Evolutionary conservation across 1,284 basidiomycete species (phyloP).

Genomic region (Dichomitus squalens): DNA sequence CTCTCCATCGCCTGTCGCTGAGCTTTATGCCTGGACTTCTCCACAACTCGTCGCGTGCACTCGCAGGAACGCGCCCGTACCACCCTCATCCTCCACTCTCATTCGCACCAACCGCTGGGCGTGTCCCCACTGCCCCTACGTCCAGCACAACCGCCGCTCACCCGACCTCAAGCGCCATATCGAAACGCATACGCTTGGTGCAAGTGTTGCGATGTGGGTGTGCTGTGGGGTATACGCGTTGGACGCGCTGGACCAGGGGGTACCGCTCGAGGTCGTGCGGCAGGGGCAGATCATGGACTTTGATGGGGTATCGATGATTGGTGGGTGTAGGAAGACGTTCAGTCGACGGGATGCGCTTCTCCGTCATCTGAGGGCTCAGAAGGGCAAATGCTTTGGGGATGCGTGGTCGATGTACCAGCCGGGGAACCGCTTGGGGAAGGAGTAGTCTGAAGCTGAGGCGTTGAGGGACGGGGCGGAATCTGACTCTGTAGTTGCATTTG

Average conservation of each 20-base stretch:
- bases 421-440: too few relatives aligned
- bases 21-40: neutral
- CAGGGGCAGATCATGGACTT: conserved; percentile 34
- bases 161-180: conserved; percentile 59
- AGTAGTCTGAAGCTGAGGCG: too few relatives aligned
- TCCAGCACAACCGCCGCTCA: conserved; percentile 43
- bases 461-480: too few relatives aligned
- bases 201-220: conserved; percentile 34
- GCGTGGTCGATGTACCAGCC: neutral
- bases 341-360: conserved; percentile 58
- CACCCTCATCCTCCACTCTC: too few relatives aligned
- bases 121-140: conserved; percentile 14
- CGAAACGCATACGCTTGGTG: conserved; percentile 45
- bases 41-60: neutral
- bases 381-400: conserved; percentile 41
- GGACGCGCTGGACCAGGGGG: conserved; percentile 34
- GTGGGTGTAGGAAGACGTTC: conserved; percentile 53
- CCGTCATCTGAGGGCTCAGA: conserved; percentile 51
- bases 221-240: conserved; percentile 44
- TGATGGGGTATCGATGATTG: conserved; percentile 41
- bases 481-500: too few relatives aligned
- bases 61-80: neutral
- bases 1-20: neutral
- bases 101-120: neutral
- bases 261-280: conserved; percentile 22